Conservation (phyloP, 176 grass and related monocot species). For the Metroxylon sagu region DNA sequence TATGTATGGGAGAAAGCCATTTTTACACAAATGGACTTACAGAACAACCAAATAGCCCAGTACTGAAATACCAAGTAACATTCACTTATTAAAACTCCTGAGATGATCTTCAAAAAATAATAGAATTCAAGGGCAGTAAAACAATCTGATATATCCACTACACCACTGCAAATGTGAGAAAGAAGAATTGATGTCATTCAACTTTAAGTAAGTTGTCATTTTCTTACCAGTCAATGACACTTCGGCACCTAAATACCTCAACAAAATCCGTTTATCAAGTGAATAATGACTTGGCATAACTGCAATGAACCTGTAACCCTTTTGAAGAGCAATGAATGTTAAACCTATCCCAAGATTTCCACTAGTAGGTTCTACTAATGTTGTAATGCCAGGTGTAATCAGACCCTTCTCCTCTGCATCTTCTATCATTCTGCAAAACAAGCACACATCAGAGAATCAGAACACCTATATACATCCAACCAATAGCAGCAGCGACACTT, state of each 20-base stretch:
- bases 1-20: too few relatives aligned
- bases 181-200: too few relatives aligned
- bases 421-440: slow-evolving; percentile 62
- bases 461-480: too few relatives aligned
- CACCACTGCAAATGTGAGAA: too few relatives aligned
- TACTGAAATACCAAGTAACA: too few relatives aligned
- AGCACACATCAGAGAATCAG: not conserved
- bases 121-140: too few relatives aligned
- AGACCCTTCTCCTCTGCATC: slow-evolving; percentile 79
- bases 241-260: slow-evolving; percentile 61
- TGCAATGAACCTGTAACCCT: slow-evolving; percentile 61
- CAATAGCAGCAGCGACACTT: too few relatives aligned
- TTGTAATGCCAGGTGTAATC: slow-evolving; percentile 53
- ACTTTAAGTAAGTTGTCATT: not conserved
- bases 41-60: too few relatives aligned
- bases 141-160: too few relatives aligned
- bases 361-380: slow-evolving; percentile 58
- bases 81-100: too few relatives aligned
- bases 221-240: slow-evolving; percentile 51
- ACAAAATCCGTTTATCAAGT: slow-evolving; percentile 63
- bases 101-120: too few relatives aligned
- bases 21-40: too few relatives aligned
- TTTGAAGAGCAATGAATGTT: slow-evolving; percentile 33
- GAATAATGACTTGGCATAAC: slow-evolving; percentile 64
- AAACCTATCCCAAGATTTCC: slow-evolving; percentile 70